Evolutionary conservation across 345 rosid genomes (phyloP), one percentile per base, ranked within the genome.

Genomic region (Eucalyptus decipiens): DNA sequence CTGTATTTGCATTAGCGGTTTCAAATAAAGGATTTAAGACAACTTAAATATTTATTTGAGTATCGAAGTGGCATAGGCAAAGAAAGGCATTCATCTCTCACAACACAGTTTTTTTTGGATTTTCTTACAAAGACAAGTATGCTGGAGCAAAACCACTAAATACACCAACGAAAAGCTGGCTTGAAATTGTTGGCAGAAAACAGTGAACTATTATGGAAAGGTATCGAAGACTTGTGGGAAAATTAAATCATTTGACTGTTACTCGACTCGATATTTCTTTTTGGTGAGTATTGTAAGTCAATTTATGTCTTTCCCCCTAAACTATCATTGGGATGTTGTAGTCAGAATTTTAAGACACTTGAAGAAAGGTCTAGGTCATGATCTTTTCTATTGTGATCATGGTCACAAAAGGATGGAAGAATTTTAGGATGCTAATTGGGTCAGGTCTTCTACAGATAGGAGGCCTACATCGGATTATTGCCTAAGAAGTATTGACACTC

Each of bases 41-140:
- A 24, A 58, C 65, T 58, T 58, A 58, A 26, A 58, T 58, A 58
- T 58, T 26, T 1, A 19, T 26, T 58, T 58, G 15, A 15, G n/a
- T 58, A 26, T 26, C 15, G 7, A 26, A 58, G 65, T 58, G 65
- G 7, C 65, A 58, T 0, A 1, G 3, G 15, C 65, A 26, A 58
- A 58, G 65, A 26, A 58, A 58, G 65, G n/a, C n/a, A 58, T 5
- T 26, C 58, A 58, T 58, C 30, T 58, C 65, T 58, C 65, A 26
- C n/a, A 26, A 26, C 14, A 0, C 6, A 0, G 1, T 11, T 24
- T 58, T n/a, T 58, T 58, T 26, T 58, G 7, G n/a, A 58, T 58
- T 58, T 58, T 24, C 65, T 52, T 58, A 58, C 30, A 58, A 26
- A 58, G 65, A 58, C 65, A 52, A 58, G 65, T 58, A 58, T 26